Base-by-base conservation (phyloP, 2,329 filamentous ascomycete species). In the Fusarium nisikadoi region DNA sequence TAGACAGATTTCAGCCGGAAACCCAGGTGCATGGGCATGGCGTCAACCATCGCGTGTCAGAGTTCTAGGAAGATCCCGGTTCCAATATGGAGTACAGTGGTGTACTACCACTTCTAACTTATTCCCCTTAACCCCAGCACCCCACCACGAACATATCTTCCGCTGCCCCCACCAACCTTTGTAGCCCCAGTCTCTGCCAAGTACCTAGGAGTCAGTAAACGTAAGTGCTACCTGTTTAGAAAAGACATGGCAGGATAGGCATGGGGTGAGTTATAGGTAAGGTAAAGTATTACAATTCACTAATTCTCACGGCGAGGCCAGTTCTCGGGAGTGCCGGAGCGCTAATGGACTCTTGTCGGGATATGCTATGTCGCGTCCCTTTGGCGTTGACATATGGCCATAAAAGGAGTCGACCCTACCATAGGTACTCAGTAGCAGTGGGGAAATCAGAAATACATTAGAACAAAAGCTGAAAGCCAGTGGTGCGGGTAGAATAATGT, bases 11-110 rank as follows among this genome's bases (percentile, higher is more conserved):
- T 56, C 45, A 53, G 49, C 43, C 46, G 35, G 59, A 62, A 71
- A 70, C 68, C 58, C 61, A 67, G 61, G 50, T 65, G 68, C 72
- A 47, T 54, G 67, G 65, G 73, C 61, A 45, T 46, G 58, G 71
- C 68, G 63, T 73, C 55, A 25, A 36, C 19, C 20, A 27, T 36
- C 16, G 33, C 16, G 23, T 33, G 16, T 33, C 23, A 16, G 20
- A 33, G 23, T 23, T 23, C 20, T 19, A 9, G 46, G 29, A 49
- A 49, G n/a, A 49, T 33, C 29, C 46, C 11, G n/a, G 29, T 23
- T 23, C n/a, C 45, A 47, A 20, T n/a, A n/a, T 14, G 19, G 10
- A 47, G 38, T n/a, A n/a, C 14, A 25, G 10, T 25, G 17, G 27
- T 31, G 11, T 17, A 47, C 27, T 31, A 33, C 29, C 29, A 12